Evolutionary conservation across 2,329 filamentous ascomycete genomes (phyloP), one percentile per base, ranked within the genome.

Genomic region (Diaporthe sp.): DNA sequence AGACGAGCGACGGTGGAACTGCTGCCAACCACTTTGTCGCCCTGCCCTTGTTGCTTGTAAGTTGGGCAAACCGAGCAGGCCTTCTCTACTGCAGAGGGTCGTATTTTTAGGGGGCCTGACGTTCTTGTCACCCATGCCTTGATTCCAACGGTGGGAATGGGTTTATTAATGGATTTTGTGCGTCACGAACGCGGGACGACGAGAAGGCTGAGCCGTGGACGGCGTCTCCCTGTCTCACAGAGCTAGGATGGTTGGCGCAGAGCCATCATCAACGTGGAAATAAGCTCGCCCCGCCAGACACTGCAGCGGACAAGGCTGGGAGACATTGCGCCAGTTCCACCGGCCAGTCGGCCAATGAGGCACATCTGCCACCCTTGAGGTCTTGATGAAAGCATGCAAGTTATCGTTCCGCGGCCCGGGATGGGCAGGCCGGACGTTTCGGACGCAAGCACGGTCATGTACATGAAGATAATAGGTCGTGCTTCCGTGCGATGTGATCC

Each of bases 61-160:
- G 49, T 9, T 15, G 34, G 49, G 17, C 49, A 55, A 22, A 37
- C 49, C 31, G 7, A 39, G 31, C 47, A 28, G 60, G 75, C 73
- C 78, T 79, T 75, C 75, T 60, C 57, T 65, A n/a, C 22, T 15
- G 12, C n/a, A 15, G 44, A 51, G 20, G 44, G 6, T 44, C 49
- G 31, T 17, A 63, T 63, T 31, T 25, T 25, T 17, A 8, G 25
- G 34, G 31, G 22, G 34, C 22, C 15, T 49, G 31, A 37, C 25
- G 47, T 49, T 37, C 44, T 55, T 57, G 44, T 74, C 75, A 80
- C 74, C 49, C 58, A 68, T 57, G 37, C 55, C 76, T 58, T 77
- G 82, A 78, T 84, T 84, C 84, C 80, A 79, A 79, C 79, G 80
- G 80, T 79, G 70, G 77, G 17, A 15, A 7, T 9, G 39, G 22